Base-by-base conservation (phyloP, 83 land plant species). In the Picea engelmannii region DNA sequence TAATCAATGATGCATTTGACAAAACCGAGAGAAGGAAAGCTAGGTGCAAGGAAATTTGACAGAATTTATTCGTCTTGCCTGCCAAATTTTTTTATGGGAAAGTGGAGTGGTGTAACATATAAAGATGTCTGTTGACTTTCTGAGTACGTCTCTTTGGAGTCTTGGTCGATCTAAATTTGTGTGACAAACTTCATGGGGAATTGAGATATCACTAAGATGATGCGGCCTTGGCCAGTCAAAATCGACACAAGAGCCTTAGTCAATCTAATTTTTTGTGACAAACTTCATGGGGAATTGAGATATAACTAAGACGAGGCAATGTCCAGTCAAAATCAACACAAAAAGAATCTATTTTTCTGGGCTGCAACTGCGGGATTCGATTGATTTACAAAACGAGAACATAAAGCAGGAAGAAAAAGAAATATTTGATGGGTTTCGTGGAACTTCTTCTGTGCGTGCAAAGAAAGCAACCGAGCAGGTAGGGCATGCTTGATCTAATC, bases 241-340 rank as follows among this genome's bases (percentile, higher is more conserved):
- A 31, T 31, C 35, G 35, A 31, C 35, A 31, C 35, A 31, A 31
- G 24, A 55, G 61, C 52, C 18, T 25, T 55, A 15, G 62, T 75
- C 31, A 49, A 49, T 52, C 61, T 75, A 75, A 52, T 11, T 12
- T 75, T 49, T 23, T 5, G 61, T 24, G 78, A 75, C 78, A 75
- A 20, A 52, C 35, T 75, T 52, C 15, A 11, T 11, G 13, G 61
- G 78, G 78, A 75, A 75, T 52, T 60, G 78, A 12, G 31, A 74
- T 52, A 60, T 60, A 23, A 49, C 61, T 27, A 75, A 75, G 25
- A 52, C 16, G 2, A 24, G 18, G 5, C 55, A 25, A 25, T 75
- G 8, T 6, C 61, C 24, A 52, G 78, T 75, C 61, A 75, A 75
- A 75, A 75, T 49, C 78, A 75, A 75, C 61, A 52, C 15, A 55